Conservation (phyloP, 495 filamentous ascomycete species). For the Penicillium lividum region DNA sequence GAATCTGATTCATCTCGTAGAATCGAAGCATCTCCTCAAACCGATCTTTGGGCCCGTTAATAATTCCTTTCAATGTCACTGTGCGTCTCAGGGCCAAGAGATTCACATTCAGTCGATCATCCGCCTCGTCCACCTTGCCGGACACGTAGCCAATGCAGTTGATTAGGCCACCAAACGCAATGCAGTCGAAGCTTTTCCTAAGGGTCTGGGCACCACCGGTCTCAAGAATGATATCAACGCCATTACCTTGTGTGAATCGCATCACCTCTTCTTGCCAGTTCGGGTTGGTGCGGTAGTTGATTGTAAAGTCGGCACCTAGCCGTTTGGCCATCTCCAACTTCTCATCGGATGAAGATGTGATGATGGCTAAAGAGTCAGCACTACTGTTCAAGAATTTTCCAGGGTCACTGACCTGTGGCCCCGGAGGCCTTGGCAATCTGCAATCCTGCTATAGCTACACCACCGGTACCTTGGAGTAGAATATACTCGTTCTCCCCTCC, state of each 20-base stretch:
- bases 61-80: constrained; percentile 60
- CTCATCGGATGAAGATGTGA: constrained; percentile 69
- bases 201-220: constrained; percentile 63
- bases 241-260: constrained; percentile 56
- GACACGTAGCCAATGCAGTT: constrained; percentile 67
- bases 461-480: constrained; percentile 77
- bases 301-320: constrained; percentile 53
- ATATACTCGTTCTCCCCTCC: constrained; percentile 66
- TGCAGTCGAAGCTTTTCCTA: constrained; percentile 60
- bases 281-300: constrained; percentile 68
- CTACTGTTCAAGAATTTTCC: background rate
- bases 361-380: constrained; percentile 53
- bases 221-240: constrained; percentile 71
- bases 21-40: constrained; percentile 64
- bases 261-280: constrained; percentile 73
- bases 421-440: constrained; percentile 83
- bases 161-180: constrained; percentile 68
- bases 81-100: constrained; percentile 50
- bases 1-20: constrained; percentile 61
- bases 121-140: constrained; percentile 51
- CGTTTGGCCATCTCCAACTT: constrained; percentile 66
- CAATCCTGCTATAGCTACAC: constrained; percentile 73
- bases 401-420: constrained; percentile 49
- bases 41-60: constrained; percentile 59
- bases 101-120: constrained; percentile 48